Base-by-base conservation (phyloP, 768 basidiomycete genomes). In the Boletus tylopilopsis region DNA sequence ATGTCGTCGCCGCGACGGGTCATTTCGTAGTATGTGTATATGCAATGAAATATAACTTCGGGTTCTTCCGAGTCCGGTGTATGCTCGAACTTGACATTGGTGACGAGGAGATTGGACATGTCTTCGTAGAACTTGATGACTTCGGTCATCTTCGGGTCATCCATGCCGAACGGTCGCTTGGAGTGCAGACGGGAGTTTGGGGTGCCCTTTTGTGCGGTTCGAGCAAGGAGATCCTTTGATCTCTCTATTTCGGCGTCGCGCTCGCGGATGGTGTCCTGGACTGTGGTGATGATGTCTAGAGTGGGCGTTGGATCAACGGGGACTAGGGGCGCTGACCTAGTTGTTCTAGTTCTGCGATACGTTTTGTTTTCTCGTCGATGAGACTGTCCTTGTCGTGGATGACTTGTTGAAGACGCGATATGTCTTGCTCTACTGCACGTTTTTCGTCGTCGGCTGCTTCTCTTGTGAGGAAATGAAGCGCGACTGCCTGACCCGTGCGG, bases 91-190 rank as follows among this genome's bases (percentile, higher is more conserved):
- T 82, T 84, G 64, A 90, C 57, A 44, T 73, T 78, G 4, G 79
- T 73, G 21, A 94, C 76, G 33, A 90, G 73, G 21, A 94, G 70
- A 58, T 92, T 90, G 1, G 90, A 91, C 55, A 91, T 67, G 59
- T 94, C 90, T 65, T 94, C 90, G 63, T 95, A 95, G 53, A 94
- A 79, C 43, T 74, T 75, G 57, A 92, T 76, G 36, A 85, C 76
- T 59, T 76, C 72, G 4, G 72, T 69, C 55, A 80, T 76, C 62
- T 83, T 83, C 6, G 80, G 79, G 54, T 85, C 81, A 21, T 80
- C 75, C 38, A 66, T 47, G 19, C 71, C 69, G 16, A 73, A 56
- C 1, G 71, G 58, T 50, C 71, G 70, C 24, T 64, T 62, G 18
- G 62, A 36, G 13, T 73, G 71, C 43, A 68, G 54, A 42, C 71